Evolutionary conservation across 2,329 filamentous ascomycete species (phyloP).

Genomic region (Aspergillus unguis): DNA sequence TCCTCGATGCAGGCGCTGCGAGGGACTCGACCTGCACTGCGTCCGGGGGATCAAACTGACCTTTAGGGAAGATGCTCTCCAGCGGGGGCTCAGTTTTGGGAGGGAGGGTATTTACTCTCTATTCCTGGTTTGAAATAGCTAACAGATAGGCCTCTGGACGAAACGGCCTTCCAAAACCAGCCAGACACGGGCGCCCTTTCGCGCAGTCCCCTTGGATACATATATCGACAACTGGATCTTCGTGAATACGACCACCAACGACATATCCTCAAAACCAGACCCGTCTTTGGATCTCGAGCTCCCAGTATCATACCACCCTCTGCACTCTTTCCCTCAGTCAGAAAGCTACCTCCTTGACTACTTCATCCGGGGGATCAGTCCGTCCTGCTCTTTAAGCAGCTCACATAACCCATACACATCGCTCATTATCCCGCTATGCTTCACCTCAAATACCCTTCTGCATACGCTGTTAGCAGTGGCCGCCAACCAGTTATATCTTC

Average conservation of each 20-base stretch:
- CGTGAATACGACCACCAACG: conserved; percentile 22
- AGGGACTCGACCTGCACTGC: conserved; percentile 24
- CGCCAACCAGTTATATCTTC: conserved; percentile 27
- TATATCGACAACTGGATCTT: conserved; percentile 22
- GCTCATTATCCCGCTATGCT: conserved; percentile 24
- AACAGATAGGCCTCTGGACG: conserved; percentile 1
- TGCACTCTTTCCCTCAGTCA: conserved; percentile 10
- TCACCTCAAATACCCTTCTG: conserved; percentile 21
- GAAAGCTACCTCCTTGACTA: conserved; percentile 26
- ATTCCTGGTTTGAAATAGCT: no score
- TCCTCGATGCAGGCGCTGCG: conserved; percentile 28
- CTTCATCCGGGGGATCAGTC: conserved; percentile 29
- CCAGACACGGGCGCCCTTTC: conserved; percentile 11
- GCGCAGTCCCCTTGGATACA: not conserved
- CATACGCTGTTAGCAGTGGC: conserved; percentile 29
- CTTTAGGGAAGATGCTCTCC: conserved; percentile 31
- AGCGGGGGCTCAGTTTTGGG: conserved; percentile 26
- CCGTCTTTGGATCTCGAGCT: not conserved
- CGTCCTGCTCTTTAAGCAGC: conserved; percentile 29
- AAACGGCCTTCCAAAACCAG: not conserved
- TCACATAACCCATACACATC: conserved; percentile 30
- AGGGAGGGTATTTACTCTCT: no score
- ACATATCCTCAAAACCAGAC: conserved; percentile 11
- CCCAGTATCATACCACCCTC: conserved; percentile 11
- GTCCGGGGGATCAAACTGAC: conserved; percentile 25